Evolutionary conservation across 768 basidiomycete species (phyloP), one percentile per base, ranked within the genome.

Genomic region (Mycena haematopus): DNA sequence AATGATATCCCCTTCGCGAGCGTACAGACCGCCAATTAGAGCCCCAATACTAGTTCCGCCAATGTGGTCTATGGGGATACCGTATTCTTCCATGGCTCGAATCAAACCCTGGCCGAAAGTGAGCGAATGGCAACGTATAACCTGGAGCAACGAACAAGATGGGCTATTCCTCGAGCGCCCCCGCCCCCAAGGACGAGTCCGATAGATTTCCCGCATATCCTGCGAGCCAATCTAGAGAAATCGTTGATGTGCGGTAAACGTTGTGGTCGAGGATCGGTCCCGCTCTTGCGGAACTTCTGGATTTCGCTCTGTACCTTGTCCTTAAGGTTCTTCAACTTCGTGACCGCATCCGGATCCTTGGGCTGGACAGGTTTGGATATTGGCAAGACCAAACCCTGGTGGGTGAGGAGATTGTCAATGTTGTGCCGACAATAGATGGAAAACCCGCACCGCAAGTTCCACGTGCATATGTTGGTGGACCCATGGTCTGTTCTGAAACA

Each of bases 181-280:
- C 97, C 97, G 7, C 97, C 97, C 21, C 97, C 97, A 2, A 99
- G 84, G 8, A 99, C 95, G 46, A 99, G 78, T 1, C 96, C 97
- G 61, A 99, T 91, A 9, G 92, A 93, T 69, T 89, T 92, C 15
- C 96, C 97, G 71, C 95, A 97, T 38, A 99, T 85, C 52, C 95
- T 78, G 58, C 97, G 80, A 2, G 97, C 97, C 40, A 99, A 78
- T 22, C 97, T 83, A 10, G 95, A 89, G 73, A 99, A 99, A 73
- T 99, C 97, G 67, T 90, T 95, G 65, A 85, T 86, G 72, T 95
- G 89, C 6, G 91, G 85, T n/a, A 87, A 85, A 1, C 92, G 84
- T 72, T 91, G 89, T 17, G 88, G 92, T 22, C 86, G 86, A 61
- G 83, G 76, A 72, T 88, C 81, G 56, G 84, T 76, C 51, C 84